phyloP scores from a whole-genome alignment of 2,329 filamentous ascomycete species.

The Phyllosticta citribraziliensis region DNA sequence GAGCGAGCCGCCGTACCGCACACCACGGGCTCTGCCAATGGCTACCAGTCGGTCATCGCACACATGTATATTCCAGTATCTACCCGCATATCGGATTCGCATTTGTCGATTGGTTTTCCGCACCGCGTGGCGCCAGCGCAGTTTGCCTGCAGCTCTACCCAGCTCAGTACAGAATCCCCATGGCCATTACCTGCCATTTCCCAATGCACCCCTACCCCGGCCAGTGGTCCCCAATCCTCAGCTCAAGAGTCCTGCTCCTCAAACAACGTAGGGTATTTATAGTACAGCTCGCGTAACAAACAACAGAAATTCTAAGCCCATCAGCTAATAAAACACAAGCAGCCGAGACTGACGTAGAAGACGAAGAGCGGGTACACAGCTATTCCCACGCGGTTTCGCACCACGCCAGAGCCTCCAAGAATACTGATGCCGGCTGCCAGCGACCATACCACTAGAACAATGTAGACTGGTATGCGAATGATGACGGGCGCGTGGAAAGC shows the following conservation, averaged over 20 bases:
- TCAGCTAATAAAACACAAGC: slow-evolving; percentile 94
- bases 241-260: slow-evolving; percentile 6
- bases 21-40: not conserved
- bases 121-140: not conserved
- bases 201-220: not conserved
- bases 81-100: not conserved
- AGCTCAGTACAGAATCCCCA: not conserved
- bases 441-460: slow-evolving; percentile 83
- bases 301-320: not conserved
- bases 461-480: slow-evolving; percentile 79
- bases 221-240: not conserved
- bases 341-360: slow-evolving; percentile 88
- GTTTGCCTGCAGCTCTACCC: not conserved
- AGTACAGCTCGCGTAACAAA: slow-evolving; percentile 5
- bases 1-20: not conserved
- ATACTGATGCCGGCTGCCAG: slow-evolving; percentile 94
- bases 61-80: not conserved
- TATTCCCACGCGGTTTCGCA: slow-evolving; percentile 87
- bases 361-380: slow-evolving; percentile 92
- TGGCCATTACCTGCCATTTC: not conserved
- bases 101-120: not conserved
- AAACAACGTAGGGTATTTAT: slow-evolving; percentile 7
- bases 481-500: slow-evolving; percentile 72
- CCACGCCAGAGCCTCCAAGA: slow-evolving; percentile 84
- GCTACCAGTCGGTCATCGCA: not conserved